These are phyloP conservation scores for Microbotryum lychnidis-dioicae DNA, from an alignment of 1,284 basidiomycete species.

Conservation along the genomic window DNA sequence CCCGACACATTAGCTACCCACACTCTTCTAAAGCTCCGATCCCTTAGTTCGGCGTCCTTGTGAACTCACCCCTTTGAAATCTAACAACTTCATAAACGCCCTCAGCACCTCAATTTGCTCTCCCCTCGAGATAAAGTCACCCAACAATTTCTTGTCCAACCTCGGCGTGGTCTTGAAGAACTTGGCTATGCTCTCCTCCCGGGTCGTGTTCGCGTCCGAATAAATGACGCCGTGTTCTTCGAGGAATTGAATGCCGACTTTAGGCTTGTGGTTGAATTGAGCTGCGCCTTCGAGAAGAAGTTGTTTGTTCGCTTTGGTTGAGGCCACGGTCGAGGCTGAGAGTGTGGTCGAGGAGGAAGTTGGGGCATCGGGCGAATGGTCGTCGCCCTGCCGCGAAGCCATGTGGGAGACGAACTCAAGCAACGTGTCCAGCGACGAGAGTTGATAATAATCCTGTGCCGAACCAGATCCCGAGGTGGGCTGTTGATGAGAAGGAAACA, in stretches of 20 bases:
- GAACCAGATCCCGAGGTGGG: not conserved
- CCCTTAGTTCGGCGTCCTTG: not conserved
- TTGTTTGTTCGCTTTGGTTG: constrained; percentile 76
- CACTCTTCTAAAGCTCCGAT: too few species aligned
- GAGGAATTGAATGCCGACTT: constrained; percentile 78
- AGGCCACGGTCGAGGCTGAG: constrained; percentile 49
- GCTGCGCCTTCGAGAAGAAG: constrained; percentile 74
- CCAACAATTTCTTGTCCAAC: constrained; percentile 87
- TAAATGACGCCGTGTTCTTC: constrained; percentile 76
- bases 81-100: constrained; percentile 80
- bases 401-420: constrained; percentile 82
- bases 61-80: constrained; percentile 74
- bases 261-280: constrained; percentile 93
- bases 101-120: constrained; percentile 78
- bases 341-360: constrained; percentile 41
- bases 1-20: not conserved
- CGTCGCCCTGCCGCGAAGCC: constrained; percentile 63
- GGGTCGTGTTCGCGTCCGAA: constrained; percentile 34
- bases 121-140: constrained; percentile 85
- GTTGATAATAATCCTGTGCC: constrained; percentile 65
- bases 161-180: constrained; percentile 81
- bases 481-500: constrained; percentile 55
- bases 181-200: constrained; percentile 57
- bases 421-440: constrained; percentile 80
- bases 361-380: not conserved